Percentiles rank a stretch among this genome's conserved stretches.
Conservation (phyloP, 2,329 filamentous ascomycete genomes). For the Acrocalymma vagum region DNA sequence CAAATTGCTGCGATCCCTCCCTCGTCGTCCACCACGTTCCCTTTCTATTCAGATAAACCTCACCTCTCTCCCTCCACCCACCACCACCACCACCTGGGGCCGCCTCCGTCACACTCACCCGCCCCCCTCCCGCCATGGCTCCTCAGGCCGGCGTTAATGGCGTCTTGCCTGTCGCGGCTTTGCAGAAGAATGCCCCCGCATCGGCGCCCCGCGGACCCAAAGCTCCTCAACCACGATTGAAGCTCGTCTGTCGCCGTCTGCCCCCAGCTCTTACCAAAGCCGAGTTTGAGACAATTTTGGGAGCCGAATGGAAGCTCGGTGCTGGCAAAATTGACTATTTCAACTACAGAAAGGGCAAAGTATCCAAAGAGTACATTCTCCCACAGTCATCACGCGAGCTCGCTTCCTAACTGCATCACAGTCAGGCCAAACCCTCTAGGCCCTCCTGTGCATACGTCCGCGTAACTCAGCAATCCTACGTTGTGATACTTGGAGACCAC, state of each 20-base stretch:
- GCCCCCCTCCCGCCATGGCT: constrained; percentile 28
- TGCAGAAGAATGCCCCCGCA: constrained; percentile 44
- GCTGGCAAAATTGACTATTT: constrained; percentile 87
- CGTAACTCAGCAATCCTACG: constrained; percentile 74
- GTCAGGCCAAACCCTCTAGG: constrained; percentile 77
- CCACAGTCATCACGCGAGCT: not conserved
- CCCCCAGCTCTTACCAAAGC: constrained; percentile 83
- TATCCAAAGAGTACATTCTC: constrained; percentile 78
- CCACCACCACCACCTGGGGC: not conserved
- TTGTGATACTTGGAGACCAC: constrained; percentile 72
- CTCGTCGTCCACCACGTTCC: no score
- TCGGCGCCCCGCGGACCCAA: constrained; percentile 45
- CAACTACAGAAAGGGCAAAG: constrained; percentile 75
- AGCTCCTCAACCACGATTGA: constrained; percentile 71
- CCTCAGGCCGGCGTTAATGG: constrained; percentile 46
- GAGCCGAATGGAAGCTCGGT: constrained; percentile 82
- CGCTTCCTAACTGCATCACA: constrained; percentile 22
- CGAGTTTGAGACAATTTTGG: constrained; percentile 78
- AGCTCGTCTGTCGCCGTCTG: constrained; percentile 83
- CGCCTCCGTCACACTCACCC: constrained; percentile 3
- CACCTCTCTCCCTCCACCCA: constrained; percentile 1
- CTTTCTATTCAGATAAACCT: no score
- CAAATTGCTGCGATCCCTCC: constrained; percentile 1
- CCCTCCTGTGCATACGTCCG: constrained; percentile 86
- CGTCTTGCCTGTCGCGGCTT: constrained; percentile 46